Base-by-base conservation (phyloP, 2,329 filamentous ascomycete species). In the Cladosporium sp. region DNA sequence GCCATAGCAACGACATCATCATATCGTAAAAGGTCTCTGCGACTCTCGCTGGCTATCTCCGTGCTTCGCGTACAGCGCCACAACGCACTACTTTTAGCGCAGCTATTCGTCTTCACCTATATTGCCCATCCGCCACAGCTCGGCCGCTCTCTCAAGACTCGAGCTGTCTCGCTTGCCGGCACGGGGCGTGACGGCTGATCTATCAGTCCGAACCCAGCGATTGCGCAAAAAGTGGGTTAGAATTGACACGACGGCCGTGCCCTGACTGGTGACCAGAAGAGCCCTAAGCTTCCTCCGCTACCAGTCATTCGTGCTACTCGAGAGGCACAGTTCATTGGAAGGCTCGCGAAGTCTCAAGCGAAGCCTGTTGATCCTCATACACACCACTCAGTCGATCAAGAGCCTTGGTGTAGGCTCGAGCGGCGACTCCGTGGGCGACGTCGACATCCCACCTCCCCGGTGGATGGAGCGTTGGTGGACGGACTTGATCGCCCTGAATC, bases 311-410 rank as follows among this genome's bases (percentile, higher is more conserved):
- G 39, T 34, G 42, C 39, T 36, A 47, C 40, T 45, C 39, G 43
- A 28, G n/a, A 12, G 25, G 25, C 54, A 19, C 54, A 47, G 34
- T 20, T 56, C 42, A 56, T 56, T 56, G 54, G 54, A 39, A 49
- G 54, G 42, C 30, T 20, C 42, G n/a, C 17, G 51, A 20, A 39
- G 37, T 14, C 17, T 37, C 12, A 40, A 30, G 38, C 30, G 39
- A 45, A 55, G 39, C 19, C 52, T 56, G 54, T 39, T 56, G 54
- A 56, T 56, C 54, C 42, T 56, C 42, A 49, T 56, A 38, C 30
- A 39, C 17, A 56, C 28, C 39, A 42, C 30, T 45, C 25, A 22
- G 34, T 49, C 30, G 20, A 39, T 56, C 34, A 38, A 49, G 8
- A 5, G 30, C 11, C 30, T 34, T 34, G 30, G 30, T 40, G 11